Percentiles rank a stretch among this genome's conserved stretches.
Evolutionary conservation across 2,329 filamentous ascomycete species (phyloP).

Genomic region (Cladosporium sp.): DNA sequence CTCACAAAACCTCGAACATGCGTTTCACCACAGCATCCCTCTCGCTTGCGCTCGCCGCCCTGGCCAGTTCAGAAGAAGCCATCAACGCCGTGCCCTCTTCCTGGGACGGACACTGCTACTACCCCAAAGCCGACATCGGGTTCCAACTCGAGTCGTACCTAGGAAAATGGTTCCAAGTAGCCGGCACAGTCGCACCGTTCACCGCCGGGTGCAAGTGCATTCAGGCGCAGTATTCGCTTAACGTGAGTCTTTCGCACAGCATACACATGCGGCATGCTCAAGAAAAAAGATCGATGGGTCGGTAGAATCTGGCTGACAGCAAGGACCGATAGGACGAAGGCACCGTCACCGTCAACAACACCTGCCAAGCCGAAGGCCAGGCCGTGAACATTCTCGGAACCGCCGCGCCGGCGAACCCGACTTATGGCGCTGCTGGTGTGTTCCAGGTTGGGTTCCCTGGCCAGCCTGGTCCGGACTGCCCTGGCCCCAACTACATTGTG

Average conservation of each 20-base stretch:
- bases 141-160: slow-evolving; percentile 26
- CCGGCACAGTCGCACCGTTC: slow-evolving; percentile 24
- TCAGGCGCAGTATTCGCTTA: slow-evolving; percentile 25
- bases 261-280: no score
- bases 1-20: not conserved
- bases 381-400: slow-evolving; percentile 24
- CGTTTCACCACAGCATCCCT: slow-evolving; percentile 10
- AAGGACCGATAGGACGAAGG: slow-evolving; percentile 22
- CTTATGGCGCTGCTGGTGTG: slow-evolving; percentile 25
- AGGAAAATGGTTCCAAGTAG: slow-evolving; percentile 29
- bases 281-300: no score
- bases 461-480: slow-evolving; percentile 24
- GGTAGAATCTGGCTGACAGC: not conserved
- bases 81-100: slow-evolving; percentile 20
- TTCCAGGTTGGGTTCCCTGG: slow-evolving; percentile 25
- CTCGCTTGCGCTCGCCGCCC: slow-evolving; percentile 11
- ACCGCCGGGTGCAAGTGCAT: slow-evolving; percentile 28
- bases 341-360: slow-evolving; percentile 26
- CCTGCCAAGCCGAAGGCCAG: slow-evolving; percentile 22
- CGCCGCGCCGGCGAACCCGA: slow-evolving; percentile 23
- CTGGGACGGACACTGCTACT: slow-evolving; percentile 28
- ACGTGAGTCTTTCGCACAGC: slow-evolving; percentile 12
- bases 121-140: slow-evolving; percentile 24
- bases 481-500: slow-evolving; percentile 26
- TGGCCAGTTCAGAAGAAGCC: slow-evolving; percentile 6